These are phyloP conservation scores for Prunus fruticosa DNA, from an alignment of 306 rosid genomes.

Conservation along the genomic window DNA sequence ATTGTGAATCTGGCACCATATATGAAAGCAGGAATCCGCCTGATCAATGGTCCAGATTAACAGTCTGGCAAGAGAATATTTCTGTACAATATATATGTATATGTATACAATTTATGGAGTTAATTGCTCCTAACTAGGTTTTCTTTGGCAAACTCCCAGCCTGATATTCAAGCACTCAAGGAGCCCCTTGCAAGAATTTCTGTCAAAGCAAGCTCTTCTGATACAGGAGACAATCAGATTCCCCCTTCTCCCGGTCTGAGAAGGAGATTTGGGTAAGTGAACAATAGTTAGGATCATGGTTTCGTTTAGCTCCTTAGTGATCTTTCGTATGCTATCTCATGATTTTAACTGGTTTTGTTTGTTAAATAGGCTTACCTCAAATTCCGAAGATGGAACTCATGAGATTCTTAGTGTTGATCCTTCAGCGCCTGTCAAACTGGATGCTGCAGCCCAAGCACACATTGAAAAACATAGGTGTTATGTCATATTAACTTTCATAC, in stretches of 20 bases:
- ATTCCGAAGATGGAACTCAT: conserved; percentile 44
- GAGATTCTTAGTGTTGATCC: conserved; percentile 44
- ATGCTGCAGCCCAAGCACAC: conserved; percentile 64
- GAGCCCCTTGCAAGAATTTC: conserved; percentile 40
- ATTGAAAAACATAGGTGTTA: conserved; percentile 79
- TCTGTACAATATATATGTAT: neutral
- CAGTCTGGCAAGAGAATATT: neutral
- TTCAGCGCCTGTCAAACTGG: conserved; percentile 61
- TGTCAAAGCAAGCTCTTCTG: conserved; percentile 40
- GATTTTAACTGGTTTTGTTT: conserved; percentile 22
- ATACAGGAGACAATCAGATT: conserved; percentile 31
- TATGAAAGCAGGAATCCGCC: neutral
- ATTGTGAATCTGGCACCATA: neutral
- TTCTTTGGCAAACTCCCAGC: conserved; percentile 35
- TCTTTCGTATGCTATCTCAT: conserved; percentile 18
- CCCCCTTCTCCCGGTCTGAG: conserved; percentile 66
- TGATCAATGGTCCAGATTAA: neutral
- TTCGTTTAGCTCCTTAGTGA: neutral
- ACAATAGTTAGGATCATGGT: conserved; percentile 10
- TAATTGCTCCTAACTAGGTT: conserved; percentile 22
- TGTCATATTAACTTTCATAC: neutral
- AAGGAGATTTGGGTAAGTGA: conserved; percentile 69
- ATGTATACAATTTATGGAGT: neutral
- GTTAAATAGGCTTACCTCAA: conserved; percentile 49
- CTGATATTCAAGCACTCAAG: conserved; percentile 38